Evolutionary conservation across 352 stramenopile genomes (phyloP).

Genomic region (Blastocystis sp.): DNA sequence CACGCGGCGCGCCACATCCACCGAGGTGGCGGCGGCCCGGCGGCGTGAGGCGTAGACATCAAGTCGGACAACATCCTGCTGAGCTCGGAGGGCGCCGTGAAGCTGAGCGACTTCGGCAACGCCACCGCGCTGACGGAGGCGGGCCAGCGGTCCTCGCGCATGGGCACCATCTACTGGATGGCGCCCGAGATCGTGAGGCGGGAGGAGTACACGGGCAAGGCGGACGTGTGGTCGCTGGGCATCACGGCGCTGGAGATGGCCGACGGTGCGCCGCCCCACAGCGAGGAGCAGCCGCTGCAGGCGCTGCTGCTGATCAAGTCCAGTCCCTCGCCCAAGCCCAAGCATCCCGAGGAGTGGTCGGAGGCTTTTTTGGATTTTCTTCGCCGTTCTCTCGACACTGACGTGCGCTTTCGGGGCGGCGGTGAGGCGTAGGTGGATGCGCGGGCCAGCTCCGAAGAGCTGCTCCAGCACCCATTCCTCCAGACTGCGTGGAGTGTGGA

Average conservation of each 20-base stretch:
- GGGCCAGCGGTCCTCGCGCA: slow-evolving; percentile 76
- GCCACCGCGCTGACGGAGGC: slow-evolving; percentile 73
- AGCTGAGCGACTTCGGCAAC: slow-evolving; percentile 77
- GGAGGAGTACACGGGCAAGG: slow-evolving; percentile 84
- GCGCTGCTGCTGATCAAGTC: slow-evolving; percentile 77
- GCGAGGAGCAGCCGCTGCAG: slow-evolving; percentile 84
- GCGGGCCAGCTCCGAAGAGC: slow-evolving; percentile 80
- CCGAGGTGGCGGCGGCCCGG: neutral
- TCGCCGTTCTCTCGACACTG: slow-evolving; percentile 79
- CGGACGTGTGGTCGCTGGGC: slow-evolving; percentile 82
- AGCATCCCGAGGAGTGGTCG: slow-evolving; percentile 79
- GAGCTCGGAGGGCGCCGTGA: slow-evolving; percentile 70
- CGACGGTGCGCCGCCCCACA: slow-evolving; percentile 82
- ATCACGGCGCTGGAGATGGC: slow-evolving; percentile 86
- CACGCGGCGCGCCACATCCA: slow-evolving; percentile 16
- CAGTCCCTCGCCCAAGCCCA: slow-evolving; percentile 79
- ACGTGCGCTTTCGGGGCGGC: slow-evolving; percentile 39
- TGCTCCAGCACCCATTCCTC: slow-evolving; percentile 84
- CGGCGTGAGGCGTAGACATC: slow-evolving; percentile 72
- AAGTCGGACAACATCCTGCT: slow-evolving; percentile 78
- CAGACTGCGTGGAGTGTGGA: slow-evolving; percentile 72
- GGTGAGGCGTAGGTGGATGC: slow-evolving; percentile 72
- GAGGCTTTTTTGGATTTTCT: slow-evolving; percentile 81
- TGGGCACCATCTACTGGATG: slow-evolving; percentile 89
- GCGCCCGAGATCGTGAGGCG: slow-evolving; percentile 86